Base-by-base conservation (phyloP, 2,329 filamentous ascomycete species). In the Achaetomium macrosporum region DNA sequence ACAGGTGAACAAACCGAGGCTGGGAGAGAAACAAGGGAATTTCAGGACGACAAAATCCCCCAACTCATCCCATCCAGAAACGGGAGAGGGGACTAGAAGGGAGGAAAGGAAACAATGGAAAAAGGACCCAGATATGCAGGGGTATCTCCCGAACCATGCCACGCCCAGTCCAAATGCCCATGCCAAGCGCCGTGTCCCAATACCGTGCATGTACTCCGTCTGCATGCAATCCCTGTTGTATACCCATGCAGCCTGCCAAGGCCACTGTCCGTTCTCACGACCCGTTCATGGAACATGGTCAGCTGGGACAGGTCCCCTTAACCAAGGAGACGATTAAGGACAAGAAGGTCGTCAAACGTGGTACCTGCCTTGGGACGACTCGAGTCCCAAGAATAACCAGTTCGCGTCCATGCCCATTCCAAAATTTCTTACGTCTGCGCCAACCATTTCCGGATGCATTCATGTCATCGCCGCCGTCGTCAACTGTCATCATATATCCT, bases 71-170 rank as follows among this genome's bases (percentile, higher is more conserved):
- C 30, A 29, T 8, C 33, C 20, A 17, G 19, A 3, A 16, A 2
- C 25, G 25, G 25, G 25, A 25, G 7, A 25, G 7, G n/a, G n/a
- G 12, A 36, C 17, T 43, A n/a, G 40, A 19, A 30, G 19, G 6
- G 10, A 31, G n/a, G 37, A 19, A 42, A n/a, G 12, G 17, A 43
- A 20, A 42, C 8, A 17, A 5, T 9, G n/a, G n/a, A 13, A 31
- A 43, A 16, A 15, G 36, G 37, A 37, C 5, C n/a, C 5, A 25
- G 15, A 43, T 37, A 50, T 43, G 40, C 40, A 50, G 47, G 47
- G 47, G 47, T 50, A 50, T 50, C 47, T 37, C 40, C 47, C 47
- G 25, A 37, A 50, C 47, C 47, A 13, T 42, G 40, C 37, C 40
- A 20, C 40, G 47, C 47, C 47, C 35, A 47, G 37, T 40, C 25